These are phyloP conservation scores for Tetrahymena borealis DNA, from an alignment of 73 alveolate species.

Conservation along the genomic window DNA sequence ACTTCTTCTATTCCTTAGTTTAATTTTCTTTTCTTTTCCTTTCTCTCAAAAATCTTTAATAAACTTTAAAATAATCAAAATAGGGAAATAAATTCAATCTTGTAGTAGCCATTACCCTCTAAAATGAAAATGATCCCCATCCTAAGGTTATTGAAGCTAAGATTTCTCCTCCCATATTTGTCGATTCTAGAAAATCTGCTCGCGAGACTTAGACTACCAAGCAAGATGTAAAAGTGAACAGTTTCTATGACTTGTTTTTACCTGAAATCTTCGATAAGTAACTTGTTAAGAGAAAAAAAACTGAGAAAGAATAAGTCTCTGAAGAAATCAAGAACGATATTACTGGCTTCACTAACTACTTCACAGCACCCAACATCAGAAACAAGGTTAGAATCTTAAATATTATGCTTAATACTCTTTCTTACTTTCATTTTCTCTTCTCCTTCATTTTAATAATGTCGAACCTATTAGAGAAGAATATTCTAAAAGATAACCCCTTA, in stretches of 20 bases:
- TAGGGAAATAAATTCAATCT: background rate
- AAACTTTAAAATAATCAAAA: background rate
- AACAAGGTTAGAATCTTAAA: slow-evolving; percentile 45
- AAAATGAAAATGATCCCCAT: background rate
- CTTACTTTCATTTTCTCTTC: too few species aligned
- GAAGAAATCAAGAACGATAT: slow-evolving; percentile 46
- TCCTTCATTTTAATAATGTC: too few species aligned
- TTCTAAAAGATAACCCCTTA: too few species aligned
- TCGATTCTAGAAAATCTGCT: slow-evolving; percentile 56
- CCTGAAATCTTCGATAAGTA: slow-evolving; percentile 18
- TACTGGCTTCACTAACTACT: slow-evolving; percentile 45
- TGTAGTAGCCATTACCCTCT: slow-evolving; percentile 11
- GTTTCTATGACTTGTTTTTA: slow-evolving; percentile 42
- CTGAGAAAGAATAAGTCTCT: background rate
- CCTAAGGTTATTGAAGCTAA: slow-evolving; percentile 44
- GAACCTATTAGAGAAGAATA: too few species aligned
- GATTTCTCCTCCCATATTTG: slow-evolving; percentile 62
- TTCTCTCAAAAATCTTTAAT: background rate
- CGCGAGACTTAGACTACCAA: slow-evolving; percentile 34
- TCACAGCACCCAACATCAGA: slow-evolving; percentile 61
- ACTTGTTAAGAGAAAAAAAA: slow-evolving; percentile 19
- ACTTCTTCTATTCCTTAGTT: background rate
- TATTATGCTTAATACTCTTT: too few species aligned
- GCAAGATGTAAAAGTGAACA: slow-evolving; percentile 19
- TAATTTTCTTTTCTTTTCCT: background rate